Base-by-base conservation (phyloP, 2,329 filamentous ascomycete species). In the Aspergillus brasiliensis region DNA sequence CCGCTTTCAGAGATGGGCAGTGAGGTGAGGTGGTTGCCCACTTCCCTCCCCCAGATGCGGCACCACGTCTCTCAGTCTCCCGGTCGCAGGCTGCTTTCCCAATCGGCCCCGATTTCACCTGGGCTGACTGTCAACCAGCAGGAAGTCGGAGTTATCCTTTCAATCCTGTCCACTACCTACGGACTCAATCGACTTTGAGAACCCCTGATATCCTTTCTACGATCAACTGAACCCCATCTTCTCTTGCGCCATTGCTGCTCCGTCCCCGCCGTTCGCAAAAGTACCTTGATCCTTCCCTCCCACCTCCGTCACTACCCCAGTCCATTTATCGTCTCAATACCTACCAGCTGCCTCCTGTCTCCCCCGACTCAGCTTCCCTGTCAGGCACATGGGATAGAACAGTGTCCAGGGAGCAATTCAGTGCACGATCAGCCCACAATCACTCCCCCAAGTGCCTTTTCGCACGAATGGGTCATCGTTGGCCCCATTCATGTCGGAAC, bases 391-490 rank as follows among this genome's bases (percentile, higher is more conserved):
- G 23, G 44, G 44, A 48, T 28, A 25, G 13, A 15, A 6, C 44
- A 27, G 15, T 7, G 25, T 31, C n/a, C 25, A n/a, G 25, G 25
- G 46, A 28, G 46, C 25, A 28, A 25, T 25, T 34, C 25, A 49
- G 15, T 10, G 23, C 23, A 31, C 17, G 15, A 8, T 10, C 52
- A 28, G n/a, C 38, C 38, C 38, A 25, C 23, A 34, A 55, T n/a
- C 52, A 31, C 52, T n/a, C 52, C 19, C 52, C 38, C 19, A 8
- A 34, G 23, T 28, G 23, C 38, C 27, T 23, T 34, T 46, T 55
- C 52, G 52, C 52, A 42, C 40, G 52, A 46, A 55, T 55, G 52
- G 52, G 38, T 55, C 25, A 44, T 55, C 38, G 11, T 19, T 28
- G 25, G 25, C 46, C 46, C 38, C 15, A 44, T 23, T 44, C 52